Base-by-base conservation (phyloP, 495 filamentous ascomycete genomes). In the Hypoxylon intermedium region DNA sequence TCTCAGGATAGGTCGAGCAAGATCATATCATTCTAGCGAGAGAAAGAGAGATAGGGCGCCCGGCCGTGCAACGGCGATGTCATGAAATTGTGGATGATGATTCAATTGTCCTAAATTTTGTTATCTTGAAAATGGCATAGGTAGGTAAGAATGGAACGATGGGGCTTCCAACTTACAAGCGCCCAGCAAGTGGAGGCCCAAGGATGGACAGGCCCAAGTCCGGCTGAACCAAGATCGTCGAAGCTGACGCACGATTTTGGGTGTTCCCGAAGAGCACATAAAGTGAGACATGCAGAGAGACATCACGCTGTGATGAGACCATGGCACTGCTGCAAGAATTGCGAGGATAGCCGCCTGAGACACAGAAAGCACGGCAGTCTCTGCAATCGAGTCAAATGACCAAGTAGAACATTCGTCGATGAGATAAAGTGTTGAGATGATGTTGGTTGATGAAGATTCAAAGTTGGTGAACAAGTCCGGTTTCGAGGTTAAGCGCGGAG, bases 221-320 rank as follows among this genome's bases (percentile, higher is more conserved):
- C 43, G 63, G 58, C 49, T 58, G 58, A 67, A 58, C 58, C 53
- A 67, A 67, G 63, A 67, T 67, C 51, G 49, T 45, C 30, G 18
- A 58, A 50, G 53, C 43, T 34, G 43, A 53, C 16, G 45, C 46
- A 60, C 51, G 51, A 57, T 60, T 67, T 54, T 15, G 33, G 38
- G 53, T 44, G 53, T 49, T 33, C 30, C 50, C 37, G 53, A 58
- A 40, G 42, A 24, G 33, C 15, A 24, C 45, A 36, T 28, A 62
- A 26, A 63, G 65, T 70, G 58, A 70, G 68, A 70, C 68, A 70
- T 70, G 57, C 68, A 68, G 60, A 59, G 28, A 58, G 65, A 23
- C 58, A 45, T 58, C 49, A 68, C 60, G 53, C 53, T 65, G 60
- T 40, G 47, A 67, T 65, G 65, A 60, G 47, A 60, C 54, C 54